Evolutionary conservation across 1,284 basidiomycete genomes (phyloP).

Genomic region (Dichomitus squalens): DNA sequence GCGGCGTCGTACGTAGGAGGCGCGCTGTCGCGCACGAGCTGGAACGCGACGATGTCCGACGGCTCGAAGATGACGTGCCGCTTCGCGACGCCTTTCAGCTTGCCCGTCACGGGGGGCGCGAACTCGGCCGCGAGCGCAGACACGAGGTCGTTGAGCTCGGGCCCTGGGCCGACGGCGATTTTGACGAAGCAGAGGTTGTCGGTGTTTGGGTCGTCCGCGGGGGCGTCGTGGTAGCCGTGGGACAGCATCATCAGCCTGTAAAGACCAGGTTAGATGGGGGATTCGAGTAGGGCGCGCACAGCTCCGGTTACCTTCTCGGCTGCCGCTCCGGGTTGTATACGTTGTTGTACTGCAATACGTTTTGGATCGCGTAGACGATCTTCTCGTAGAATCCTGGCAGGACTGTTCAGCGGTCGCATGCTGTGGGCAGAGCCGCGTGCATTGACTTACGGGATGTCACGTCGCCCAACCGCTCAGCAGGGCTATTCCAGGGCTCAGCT

Average conservation of each 20-base stretch:
- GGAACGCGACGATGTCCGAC: constrained; percentile 64
- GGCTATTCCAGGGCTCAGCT: constrained; percentile 37
- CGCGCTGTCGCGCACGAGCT: constrained; percentile 40
- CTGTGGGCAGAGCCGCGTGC: background rate
- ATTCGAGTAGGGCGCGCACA: background rate
- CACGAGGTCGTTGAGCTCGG: constrained; percentile 56
- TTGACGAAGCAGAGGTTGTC: constrained; percentile 42
- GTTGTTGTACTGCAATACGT: constrained; percentile 24
- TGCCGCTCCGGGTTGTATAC: constrained; percentile 8
- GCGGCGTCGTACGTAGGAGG: constrained; percentile 29
- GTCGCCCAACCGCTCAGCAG: constrained; percentile 40
- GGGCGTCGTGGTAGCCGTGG: constrained; percentile 38
- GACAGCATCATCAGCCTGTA: constrained; percentile 46
- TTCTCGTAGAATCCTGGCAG: constrained; percentile 41
- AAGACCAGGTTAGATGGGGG: background rate
- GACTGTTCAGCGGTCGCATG: background rate
- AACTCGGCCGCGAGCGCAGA: constrained; percentile 56
- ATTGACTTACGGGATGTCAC: constrained; percentile 38
- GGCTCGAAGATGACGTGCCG: constrained; percentile 59
- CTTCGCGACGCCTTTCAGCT: constrained; percentile 9
- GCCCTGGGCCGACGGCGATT: constrained; percentile 40
- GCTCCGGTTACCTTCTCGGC: constrained; percentile 31
- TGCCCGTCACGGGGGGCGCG: constrained; percentile 29
- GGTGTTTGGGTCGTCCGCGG: constrained; percentile 33
- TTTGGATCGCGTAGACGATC: constrained; percentile 39